Evolutionary conservation across 2,329 filamentous ascomycete species (phyloP), one percentile per base, ranked within the genome.

Genomic region (Penicillium sp.): DNA sequence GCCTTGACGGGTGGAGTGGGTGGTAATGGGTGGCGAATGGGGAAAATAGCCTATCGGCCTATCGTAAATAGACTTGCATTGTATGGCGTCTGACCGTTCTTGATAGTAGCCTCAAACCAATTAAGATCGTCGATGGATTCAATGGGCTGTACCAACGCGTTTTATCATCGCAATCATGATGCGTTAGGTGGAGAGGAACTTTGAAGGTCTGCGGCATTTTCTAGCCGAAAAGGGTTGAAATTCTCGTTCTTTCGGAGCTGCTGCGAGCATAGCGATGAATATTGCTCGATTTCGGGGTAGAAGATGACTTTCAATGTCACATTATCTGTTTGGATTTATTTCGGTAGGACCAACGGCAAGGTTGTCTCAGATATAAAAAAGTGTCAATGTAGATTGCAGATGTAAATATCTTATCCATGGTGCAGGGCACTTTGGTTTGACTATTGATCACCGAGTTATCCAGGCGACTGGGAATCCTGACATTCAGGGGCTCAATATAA

Each of bases 21-120:
- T 28, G 38, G 19, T 22, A 46, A 11, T 22, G 14, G 26, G 13
- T 46, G 43, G 43, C 8, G 43, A 26, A 14, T 11, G 42, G 53
- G 13, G 40, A 13, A 16, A 14, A n/a, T 19, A 55, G 42, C 42
- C 53, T 55, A 38, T 38, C 19, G 19, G 19, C 19, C 19, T 38
- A n/a, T n/a, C n/a, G n/a, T 13, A 30, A 30, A 38, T 46, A 55
- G 53, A 45, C 13, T 46, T 48, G 42, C 42, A 55, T 38, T 26
- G 28, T 22, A 46, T 2, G 26, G 28, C 14, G 11, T 49, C 45
- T 49, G 26, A 33, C 26, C 19, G 16, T 49, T 49, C 6, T 28
- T 26, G 16, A 33, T 16, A 11, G 13, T 8, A 33, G 45, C 16
- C 28, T 49, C 45, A 49, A 49, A 1, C 19, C 19, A 49, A 33